Conservation (phyloP, 2,329 filamentous ascomycete genomes). For the Phaeophleospora eucalypticola region DNA sequence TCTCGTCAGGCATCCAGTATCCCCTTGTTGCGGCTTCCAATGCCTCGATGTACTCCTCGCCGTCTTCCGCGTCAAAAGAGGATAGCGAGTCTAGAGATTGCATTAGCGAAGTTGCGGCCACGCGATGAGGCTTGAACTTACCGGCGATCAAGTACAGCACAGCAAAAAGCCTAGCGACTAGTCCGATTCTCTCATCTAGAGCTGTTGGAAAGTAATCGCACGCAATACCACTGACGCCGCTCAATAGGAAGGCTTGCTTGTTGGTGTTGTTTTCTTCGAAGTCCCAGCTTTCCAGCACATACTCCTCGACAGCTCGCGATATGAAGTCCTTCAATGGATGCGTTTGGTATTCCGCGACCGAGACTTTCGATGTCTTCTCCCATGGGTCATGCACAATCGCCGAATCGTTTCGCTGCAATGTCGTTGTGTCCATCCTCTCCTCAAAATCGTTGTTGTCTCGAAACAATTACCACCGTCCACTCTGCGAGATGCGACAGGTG, state of each 20-base stretch:
- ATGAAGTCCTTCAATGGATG: constrained; percentile 2
- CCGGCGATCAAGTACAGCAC: constrained; percentile 4
- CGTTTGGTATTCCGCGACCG: background rate
- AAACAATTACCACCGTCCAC: background rate
- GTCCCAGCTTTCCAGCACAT: constrained; percentile 5
- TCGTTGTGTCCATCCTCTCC: background rate
- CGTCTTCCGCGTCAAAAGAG: constrained; percentile 4
- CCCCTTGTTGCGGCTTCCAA: constrained; percentile 5
- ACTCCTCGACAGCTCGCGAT: background rate
- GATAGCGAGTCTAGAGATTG: constrained; percentile 2
- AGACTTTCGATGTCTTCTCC: background rate
- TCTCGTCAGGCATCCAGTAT: constrained; percentile 5
- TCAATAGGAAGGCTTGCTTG: constrained; percentile 1
- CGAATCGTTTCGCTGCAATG: background rate
- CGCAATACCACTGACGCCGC: constrained; percentile 3
- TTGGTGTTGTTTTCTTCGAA: constrained; percentile 1
- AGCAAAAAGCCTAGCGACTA: constrained; percentile 4
- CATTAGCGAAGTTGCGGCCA: background rate
- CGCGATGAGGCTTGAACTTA: background rate
- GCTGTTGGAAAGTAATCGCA: constrained; percentile 6
- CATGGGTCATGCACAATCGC: background rate
- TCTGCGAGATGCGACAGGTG: no score
- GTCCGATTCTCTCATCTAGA: constrained; percentile 3
- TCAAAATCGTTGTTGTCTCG: background rate
- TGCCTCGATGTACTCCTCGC: constrained; percentile 8